phyloP scores from a whole-genome alignment of 2,329 filamentous ascomycete genomes.

The Verticillium klebahnii region DNA sequence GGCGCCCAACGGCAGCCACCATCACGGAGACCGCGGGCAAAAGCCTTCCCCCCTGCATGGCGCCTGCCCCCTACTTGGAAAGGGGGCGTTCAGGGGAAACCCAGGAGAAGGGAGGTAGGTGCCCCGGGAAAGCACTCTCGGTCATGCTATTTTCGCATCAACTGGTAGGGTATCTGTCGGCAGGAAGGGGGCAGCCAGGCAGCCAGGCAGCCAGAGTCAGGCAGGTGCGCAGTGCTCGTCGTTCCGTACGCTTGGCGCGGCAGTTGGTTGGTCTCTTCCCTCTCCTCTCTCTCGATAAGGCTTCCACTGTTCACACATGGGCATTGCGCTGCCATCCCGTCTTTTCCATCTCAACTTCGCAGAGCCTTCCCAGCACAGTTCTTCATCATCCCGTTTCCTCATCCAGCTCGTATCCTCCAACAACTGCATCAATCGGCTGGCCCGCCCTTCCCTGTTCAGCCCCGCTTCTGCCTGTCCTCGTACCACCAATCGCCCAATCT shows the following conservation, averaged over 20 bases:
- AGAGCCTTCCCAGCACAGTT: not conserved
- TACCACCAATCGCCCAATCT: not conserved
- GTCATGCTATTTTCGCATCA: no score
- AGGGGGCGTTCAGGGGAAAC: not conserved
- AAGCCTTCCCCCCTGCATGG: not conserved
- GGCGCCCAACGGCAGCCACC: not conserved
- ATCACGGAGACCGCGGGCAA: no score
- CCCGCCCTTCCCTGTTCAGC: not conserved
- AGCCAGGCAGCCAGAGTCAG: no score
- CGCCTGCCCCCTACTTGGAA: not conserved
- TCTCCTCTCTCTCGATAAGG: no score
- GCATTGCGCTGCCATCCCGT: not conserved
- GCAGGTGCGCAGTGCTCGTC: no score
- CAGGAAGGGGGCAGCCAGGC: no score
- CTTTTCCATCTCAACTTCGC: not conserved
- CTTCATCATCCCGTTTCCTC: not conserved
- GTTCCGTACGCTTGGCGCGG: no score
- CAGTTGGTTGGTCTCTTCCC: no score
- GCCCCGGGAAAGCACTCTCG: no score
- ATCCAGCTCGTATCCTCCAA: no score
- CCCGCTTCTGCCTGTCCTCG: not conserved
- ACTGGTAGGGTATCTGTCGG: no score
- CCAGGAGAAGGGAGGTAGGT: no score
- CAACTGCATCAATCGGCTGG: not conserved
- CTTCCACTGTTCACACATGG: not conserved